A percentile compares a stretch with the other conserved stretches of the same genome.
Conservation (phyloP, 345 rosid species). For the Populus davidiana region DNA sequence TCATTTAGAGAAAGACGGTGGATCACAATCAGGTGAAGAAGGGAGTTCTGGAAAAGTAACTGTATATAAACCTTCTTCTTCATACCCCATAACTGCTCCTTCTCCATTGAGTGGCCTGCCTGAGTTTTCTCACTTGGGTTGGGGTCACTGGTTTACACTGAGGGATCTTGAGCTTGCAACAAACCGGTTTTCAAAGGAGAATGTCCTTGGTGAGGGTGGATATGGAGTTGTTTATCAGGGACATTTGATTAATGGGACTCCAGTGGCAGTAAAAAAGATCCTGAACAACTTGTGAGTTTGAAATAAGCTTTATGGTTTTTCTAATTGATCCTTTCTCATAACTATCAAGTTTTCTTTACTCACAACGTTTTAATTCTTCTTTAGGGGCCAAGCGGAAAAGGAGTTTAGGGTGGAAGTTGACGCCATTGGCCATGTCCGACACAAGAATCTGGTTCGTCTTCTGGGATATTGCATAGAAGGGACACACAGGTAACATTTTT, state of each 20-base stretch:
- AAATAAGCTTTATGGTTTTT: neutral
- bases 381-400: slow-evolving; percentile 88
- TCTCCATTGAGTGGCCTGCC: slow-evolving; percentile 70
- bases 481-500: slow-evolving; percentile 51
- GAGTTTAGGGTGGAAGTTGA: slow-evolving; percentile 79
- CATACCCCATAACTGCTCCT: slow-evolving; percentile 62
- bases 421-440: slow-evolving; percentile 84
- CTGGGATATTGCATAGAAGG: slow-evolving; percentile 82
- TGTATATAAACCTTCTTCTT: slow-evolving; percentile 59
- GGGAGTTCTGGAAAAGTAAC: slow-evolving; percentile 47
- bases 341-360: neutral
- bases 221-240: slow-evolving; percentile 77
- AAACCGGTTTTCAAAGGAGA: slow-evolving; percentile 66
- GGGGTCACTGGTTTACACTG: slow-evolving; percentile 91
- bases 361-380: slow-evolving; percentile 1
- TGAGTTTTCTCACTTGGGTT: slow-evolving; percentile 73
- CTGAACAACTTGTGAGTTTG: slow-evolving; percentile 65
- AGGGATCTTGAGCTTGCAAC: slow-evolving; percentile 82
- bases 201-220: slow-evolving; percentile 77
- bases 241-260: slow-evolving; percentile 60
- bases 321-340: neutral
- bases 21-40: slow-evolving; percentile 76
- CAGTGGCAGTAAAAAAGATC: slow-evolving; percentile 74
- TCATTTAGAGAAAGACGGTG: slow-evolving; percentile 58
- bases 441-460: slow-evolving; percentile 81